These are phyloP conservation scores for Linnemannia zychae DNA, from an alignment of 192 early-diverging fungal species.

Conservation along the genomic window DNA sequence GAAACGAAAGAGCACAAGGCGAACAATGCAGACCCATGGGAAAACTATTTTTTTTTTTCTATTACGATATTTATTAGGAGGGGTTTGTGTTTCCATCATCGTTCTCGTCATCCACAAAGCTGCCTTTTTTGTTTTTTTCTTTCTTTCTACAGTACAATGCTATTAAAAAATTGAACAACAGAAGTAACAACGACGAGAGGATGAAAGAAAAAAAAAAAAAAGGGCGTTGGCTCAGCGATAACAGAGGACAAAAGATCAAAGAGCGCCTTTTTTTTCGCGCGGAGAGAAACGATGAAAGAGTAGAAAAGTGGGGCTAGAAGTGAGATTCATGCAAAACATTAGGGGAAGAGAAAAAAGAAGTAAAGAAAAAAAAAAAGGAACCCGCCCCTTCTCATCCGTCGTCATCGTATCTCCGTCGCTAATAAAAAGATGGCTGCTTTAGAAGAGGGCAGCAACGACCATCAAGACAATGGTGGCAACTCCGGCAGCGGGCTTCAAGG, in stretches of 20 bases:
- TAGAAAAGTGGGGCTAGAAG: background rate
- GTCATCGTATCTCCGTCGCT: background rate
- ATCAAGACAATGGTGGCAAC: slow-evolving; percentile 27
- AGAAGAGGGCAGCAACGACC: slow-evolving; percentile 38
- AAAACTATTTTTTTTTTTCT: background rate
- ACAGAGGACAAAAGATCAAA: no score
- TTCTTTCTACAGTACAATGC: no score
- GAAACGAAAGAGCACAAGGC: background rate
- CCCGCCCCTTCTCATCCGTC: background rate
- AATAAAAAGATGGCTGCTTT: background rate
- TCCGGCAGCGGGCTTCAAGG: slow-evolving; percentile 41
- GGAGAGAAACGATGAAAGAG: background rate
- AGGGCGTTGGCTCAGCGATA: slow-evolving; percentile 2
- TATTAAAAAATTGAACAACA: background rate
- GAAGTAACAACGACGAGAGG: background rate
- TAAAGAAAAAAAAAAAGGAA: background rate
- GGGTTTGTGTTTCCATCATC: background rate
- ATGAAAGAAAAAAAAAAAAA: background rate
- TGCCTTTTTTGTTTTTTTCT: no score
- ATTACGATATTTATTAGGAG: background rate
- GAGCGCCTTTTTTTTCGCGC: background rate
- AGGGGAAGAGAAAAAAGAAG: no score
- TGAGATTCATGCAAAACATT: slow-evolving; percentile 8
- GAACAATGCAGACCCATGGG: slow-evolving; percentile 7
- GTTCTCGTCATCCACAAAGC: no score